Percentiles rank a stretch among this genome's conserved stretches.
Conservation (phyloP, 148 eudicot species). For the Suaeda aralocaspica region DNA sequence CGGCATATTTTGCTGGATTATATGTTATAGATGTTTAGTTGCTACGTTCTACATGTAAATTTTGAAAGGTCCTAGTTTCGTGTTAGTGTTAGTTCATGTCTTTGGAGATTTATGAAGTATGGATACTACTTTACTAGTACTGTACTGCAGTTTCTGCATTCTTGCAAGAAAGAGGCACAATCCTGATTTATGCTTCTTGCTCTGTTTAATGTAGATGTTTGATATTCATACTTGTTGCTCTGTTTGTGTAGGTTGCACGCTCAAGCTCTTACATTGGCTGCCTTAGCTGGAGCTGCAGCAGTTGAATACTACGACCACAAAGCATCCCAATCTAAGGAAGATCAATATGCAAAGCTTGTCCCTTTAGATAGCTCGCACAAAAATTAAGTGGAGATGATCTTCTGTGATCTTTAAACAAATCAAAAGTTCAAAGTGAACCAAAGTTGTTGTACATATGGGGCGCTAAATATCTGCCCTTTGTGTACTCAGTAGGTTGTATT, state of each 20-base stretch:
- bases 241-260: slow-evolving; percentile 57
- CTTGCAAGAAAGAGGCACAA: too few relatives aligned
- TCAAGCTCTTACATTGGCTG: slow-evolving; percentile 81
- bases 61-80: too few relatives aligned
- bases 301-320: slow-evolving; percentile 74
- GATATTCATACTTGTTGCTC: slow-evolving; percentile 7
- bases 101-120: too few relatives aligned
- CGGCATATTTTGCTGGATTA: too few relatives aligned
- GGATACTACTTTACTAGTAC: too few relatives aligned
- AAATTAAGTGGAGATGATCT: slow-evolving; percentile 23
- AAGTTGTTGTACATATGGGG: slow-evolving; percentile 9
- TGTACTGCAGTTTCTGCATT: too few relatives aligned
- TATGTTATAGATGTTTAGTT: too few relatives aligned
- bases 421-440: not conserved
- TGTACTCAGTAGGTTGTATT: slow-evolving; percentile 17
- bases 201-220: not conserved
- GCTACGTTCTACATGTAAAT: too few relatives aligned
- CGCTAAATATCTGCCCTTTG: slow-evolving; percentile 19
- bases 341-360: slow-evolving; percentile 40
- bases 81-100: too few relatives aligned
- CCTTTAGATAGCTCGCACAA: slow-evolving; percentile 40
- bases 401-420: not conserved
- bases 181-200: too few relatives aligned
- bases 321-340: slow-evolving; percentile 36
- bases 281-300: slow-evolving; percentile 66